Evolutionary conservation across 164 flowering plant species (phyloP).

Genomic region (Warburgia ugandensis): DNA sequence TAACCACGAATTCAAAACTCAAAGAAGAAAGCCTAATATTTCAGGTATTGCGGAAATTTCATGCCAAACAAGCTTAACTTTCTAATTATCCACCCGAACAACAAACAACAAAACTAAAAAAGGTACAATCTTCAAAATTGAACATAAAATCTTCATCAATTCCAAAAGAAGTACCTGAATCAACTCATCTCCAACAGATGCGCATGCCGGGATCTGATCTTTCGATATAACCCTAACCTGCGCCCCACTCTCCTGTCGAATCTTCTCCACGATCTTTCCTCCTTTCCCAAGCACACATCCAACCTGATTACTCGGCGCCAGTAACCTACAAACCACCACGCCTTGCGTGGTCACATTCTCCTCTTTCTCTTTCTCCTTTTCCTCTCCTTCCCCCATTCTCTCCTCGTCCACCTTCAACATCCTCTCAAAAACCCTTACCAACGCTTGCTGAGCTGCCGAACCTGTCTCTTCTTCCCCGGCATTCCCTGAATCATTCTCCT

Average conservation of each 20-base stretch:
- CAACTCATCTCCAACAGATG: conserved; percentile 32
- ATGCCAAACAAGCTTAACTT: too few species aligned
- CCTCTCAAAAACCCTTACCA: conserved; percentile 28
- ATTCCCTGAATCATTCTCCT: conserved; percentile 7
- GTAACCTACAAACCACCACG: conserved; percentile 23
- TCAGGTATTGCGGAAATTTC: too few species aligned
- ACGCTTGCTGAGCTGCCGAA: conserved; percentile 18
- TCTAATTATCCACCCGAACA: too few species aligned
- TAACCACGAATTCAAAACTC: too few species aligned
- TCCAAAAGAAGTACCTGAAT: conserved; percentile 29
- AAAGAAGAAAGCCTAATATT: too few species aligned
- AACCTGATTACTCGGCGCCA: conserved; percentile 26
- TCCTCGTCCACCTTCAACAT: conserved; percentile 21
- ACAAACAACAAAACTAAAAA: too few species aligned
- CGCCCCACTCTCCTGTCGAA: conserved; percentile 29
- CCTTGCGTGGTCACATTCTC: not conserved
- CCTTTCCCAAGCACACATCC: conserved; percentile 36
- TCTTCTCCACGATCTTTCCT: conserved; percentile 31
- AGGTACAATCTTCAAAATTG: not conserved
- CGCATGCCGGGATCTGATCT: conserved; percentile 30
- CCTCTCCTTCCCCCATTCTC: conserved; percentile 13
- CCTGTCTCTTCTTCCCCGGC: conserved; percentile 5
- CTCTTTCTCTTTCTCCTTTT: conserved; percentile 5
- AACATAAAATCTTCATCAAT: not conserved
- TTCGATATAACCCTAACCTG: conserved; percentile 24